phyloP scores from a whole-genome alignment of 331 rosid genomes.

The Quercus tomentella region DNA sequence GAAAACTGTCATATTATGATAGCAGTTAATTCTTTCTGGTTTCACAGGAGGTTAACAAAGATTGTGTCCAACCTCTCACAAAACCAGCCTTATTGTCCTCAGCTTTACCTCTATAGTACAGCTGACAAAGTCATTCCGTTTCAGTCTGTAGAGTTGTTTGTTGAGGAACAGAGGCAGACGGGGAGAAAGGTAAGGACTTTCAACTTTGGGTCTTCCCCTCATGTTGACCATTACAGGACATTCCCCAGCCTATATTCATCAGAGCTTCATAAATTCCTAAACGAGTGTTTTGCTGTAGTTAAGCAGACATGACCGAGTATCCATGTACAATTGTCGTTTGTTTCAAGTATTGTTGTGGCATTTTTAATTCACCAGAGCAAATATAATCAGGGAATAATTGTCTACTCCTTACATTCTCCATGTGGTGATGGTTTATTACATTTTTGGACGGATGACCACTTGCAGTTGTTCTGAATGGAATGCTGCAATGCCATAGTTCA shows the following conservation, averaged over 20 bases:
- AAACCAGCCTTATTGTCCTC: conserved; percentile 64
- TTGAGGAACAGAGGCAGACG: conserved; percentile 59
- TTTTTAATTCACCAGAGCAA: neutral
- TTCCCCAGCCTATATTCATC: conserved; percentile 62
- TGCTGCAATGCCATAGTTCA: neutral
- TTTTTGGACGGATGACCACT: neutral
- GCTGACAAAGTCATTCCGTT: conserved; percentile 78
- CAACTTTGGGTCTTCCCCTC: conserved; percentile 74
- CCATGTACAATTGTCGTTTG: neutral
- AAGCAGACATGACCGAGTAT: conserved; percentile 9
- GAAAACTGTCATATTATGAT: neutral
- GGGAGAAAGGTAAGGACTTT: conserved; percentile 56
- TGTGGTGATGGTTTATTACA: neutral
- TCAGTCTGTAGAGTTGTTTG: conserved; percentile 58
- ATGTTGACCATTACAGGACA: conserved; percentile 82
- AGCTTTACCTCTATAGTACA: conserved; percentile 87
- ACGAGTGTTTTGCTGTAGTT: conserved; percentile 44
- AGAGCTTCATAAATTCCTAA: conserved; percentile 53
- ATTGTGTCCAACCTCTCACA: conserved; percentile 43
- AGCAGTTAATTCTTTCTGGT: conserved; percentile 9
- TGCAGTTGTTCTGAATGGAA: neutral
- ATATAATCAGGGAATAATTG: neutral
- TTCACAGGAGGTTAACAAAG: conserved; percentile 66
- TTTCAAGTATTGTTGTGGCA: conserved; percentile 2
- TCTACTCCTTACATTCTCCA: neutral